Percentiles rank a stretch among this genome's conserved stretches.
Evolutionary conservation across 208 protist genomes (phyloP).

Genomic region (Acanthamoeba rhysodes): DNA sequence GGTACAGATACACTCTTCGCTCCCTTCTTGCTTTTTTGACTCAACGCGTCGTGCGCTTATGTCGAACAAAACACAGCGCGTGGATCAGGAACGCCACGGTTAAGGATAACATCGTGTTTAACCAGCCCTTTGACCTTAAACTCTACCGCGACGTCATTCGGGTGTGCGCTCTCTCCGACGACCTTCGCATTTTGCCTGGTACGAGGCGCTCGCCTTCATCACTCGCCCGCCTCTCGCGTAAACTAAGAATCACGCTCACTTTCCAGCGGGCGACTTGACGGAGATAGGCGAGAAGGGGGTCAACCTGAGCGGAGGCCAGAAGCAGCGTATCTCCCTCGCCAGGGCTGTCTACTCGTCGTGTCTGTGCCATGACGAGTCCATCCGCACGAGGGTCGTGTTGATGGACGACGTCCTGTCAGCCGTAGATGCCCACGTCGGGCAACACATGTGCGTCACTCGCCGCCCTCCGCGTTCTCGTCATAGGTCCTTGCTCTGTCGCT

Average conservation of each 20-base stretch:
- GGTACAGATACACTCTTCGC: not conserved
- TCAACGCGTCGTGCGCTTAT: not conserved
- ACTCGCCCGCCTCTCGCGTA: not conserved
- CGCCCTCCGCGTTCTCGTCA: no score
- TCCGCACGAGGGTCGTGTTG: constrained; percentile 77
- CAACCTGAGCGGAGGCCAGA: constrained; percentile 92
- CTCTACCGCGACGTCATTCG: constrained; percentile 88
- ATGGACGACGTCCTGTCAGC: constrained; percentile 90
- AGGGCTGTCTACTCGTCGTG: constrained; percentile 78
- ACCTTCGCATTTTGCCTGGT: constrained; percentile 45
- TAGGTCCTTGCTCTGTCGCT: constrained; percentile 73
- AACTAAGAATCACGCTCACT: not conserved
- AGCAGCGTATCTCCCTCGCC: constrained; percentile 87
- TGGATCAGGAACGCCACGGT: constrained; percentile 95
- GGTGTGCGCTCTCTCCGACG: constrained; percentile 87
- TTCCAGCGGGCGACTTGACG: constrained; percentile 72
- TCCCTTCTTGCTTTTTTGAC: not conserved
- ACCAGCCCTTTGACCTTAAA: constrained; percentile 77
- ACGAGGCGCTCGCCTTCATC: not conserved
- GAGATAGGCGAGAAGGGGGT: constrained; percentile 89
- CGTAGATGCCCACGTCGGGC: constrained; percentile 89
- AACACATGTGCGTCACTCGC: constrained; percentile 84
- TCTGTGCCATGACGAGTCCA: constrained; percentile 81
- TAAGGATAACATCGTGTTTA: constrained; percentile 95
- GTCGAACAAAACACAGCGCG: constrained; percentile 79